Evolutionary conservation across 139 green algal genomes (phyloP).

Genomic region (Auxenochlorella pyrenoidosa): DNA sequence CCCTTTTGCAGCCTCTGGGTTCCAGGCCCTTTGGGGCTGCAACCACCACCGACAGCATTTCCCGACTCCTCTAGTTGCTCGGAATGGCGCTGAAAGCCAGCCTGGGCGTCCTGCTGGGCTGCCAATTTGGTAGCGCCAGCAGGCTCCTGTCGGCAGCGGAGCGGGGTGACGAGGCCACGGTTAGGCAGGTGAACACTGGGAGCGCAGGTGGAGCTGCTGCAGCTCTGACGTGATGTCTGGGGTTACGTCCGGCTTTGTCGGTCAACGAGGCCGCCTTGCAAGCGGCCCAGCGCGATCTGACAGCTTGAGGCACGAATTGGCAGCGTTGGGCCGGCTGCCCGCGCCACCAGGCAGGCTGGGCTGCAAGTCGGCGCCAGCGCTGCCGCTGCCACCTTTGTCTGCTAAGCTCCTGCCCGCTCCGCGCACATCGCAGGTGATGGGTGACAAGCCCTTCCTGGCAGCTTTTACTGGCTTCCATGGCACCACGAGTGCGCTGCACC

Average conservation of each 20-base stretch:
- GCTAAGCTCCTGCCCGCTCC: not conserved
- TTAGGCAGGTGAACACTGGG: not conserved
- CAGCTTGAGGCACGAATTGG: not conserved
- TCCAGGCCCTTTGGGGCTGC: too few species aligned
- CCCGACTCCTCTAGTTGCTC: too few species aligned
- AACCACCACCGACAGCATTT: too few species aligned
- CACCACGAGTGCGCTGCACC: slow-evolving; percentile 39
- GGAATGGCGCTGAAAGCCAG: slow-evolving; percentile 18
- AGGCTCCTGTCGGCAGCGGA: slow-evolving; percentile 16
- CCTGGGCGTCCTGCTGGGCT: slow-evolving; percentile 18
- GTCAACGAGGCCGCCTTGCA: too few species aligned
- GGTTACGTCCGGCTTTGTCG: too few species aligned
- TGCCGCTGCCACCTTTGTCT: not conserved
- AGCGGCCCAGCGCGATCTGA: too few species aligned
- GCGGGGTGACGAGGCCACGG: not conserved
- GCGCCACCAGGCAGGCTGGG: not conserved
- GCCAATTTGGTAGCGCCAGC: slow-evolving; percentile 7
- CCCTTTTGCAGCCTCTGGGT: too few species aligned
- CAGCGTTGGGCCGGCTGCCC: not conserved
- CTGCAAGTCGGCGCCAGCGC: not conserved
- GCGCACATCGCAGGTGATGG: slow-evolving; percentile 21
- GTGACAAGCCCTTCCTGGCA: slow-evolving; percentile 34
- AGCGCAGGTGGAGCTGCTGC: not conserved
- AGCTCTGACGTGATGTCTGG: too few species aligned
- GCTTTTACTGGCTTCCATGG: slow-evolving; percentile 47